These are phyloP conservation scores for Gryganskiella cystojenkinii DNA, from an alignment of 192 early-diverging fungal genomes.

Conservation along the genomic window DNA sequence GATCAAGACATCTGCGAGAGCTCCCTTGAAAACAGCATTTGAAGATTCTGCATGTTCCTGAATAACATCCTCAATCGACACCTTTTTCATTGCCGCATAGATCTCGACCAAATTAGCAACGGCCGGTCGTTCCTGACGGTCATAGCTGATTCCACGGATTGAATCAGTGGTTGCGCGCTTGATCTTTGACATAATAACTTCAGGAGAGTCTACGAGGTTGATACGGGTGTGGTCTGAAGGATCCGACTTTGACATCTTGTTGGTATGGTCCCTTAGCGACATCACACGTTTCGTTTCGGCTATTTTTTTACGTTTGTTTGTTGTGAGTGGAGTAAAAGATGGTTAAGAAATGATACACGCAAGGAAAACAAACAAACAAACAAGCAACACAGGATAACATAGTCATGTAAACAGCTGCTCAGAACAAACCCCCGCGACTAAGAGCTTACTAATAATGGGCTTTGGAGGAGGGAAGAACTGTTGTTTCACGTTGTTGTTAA, in stretches of 20 bases:
- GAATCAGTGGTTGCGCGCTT: constrained; percentile 78
- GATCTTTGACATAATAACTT: constrained; percentile 74
- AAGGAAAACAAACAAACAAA: too few species aligned
- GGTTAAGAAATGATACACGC: too few species aligned
- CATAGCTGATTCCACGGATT: constrained; percentile 73
- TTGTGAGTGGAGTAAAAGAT: too few species aligned
- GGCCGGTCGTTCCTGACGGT: constrained; percentile 77
- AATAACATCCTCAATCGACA: constrained; percentile 58
- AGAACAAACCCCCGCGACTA: too few species aligned
- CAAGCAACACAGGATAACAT: too few species aligned
- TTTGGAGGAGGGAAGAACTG: constrained; percentile 75
- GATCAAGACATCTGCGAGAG: constrained; percentile 72
- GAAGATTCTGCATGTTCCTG: constrained; percentile 59
- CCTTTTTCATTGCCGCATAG: constrained; percentile 65
- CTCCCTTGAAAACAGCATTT: constrained; percentile 79
- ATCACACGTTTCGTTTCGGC: constrained; percentile 79
- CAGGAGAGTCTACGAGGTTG: constrained; percentile 77
- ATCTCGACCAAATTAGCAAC: constrained; percentile 88
- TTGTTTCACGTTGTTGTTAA: constrained; percentile 78
- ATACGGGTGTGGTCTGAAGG: constrained; percentile 77
- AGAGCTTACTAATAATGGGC: constrained; percentile 72
- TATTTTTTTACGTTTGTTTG: too few species aligned
- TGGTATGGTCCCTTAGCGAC: constrained; percentile 80
- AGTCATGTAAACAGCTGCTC: too few species aligned
- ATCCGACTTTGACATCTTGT: constrained; percentile 94